A percentile compares a stretch with the other conserved stretches of the same genome.
Conservation (phyloP, 805 yeast genomes). For the Komagataella phaffii region DNA sequence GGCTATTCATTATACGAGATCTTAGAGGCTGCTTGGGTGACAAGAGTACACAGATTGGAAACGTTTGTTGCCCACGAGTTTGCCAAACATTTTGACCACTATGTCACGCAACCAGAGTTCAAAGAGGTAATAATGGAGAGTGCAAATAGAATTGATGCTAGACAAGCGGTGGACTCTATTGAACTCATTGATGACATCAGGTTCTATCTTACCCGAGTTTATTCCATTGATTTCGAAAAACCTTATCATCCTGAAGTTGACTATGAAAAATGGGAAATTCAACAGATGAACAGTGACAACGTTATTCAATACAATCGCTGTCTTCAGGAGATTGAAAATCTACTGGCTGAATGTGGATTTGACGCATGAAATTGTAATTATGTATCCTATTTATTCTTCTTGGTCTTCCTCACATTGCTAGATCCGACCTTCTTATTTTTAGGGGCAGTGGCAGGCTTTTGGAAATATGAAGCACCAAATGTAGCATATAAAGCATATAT, state of each 20-base stretch:
- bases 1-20: constrained; percentile 34
- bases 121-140: constrained; percentile 21
- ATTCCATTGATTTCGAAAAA: constrained; percentile 15
- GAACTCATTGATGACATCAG: constrained; percentile 71
- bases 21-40: constrained; percentile 54
- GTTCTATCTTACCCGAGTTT: constrained; percentile 36
- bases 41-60: constrained; percentile 52
- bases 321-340: constrained; percentile 22
- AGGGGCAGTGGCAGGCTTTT: constrained; percentile 20
- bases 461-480: constrained; percentile 33
- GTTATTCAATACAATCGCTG: constrained; percentile 23
- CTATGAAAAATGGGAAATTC: constrained; percentile 2
- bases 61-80: constrained; percentile 44
- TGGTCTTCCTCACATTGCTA: constrained; percentile 14
- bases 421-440: constrained; percentile 6
- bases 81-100: constrained; percentile 32
- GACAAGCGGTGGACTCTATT: constrained; percentile 70
- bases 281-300: constrained; percentile 10
- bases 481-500: constrained; percentile 32
- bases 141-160: constrained; percentile 36
- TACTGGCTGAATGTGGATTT: constrained; percentile 23
- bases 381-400: constrained; percentile 12
- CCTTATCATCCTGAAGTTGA: constrained; percentile 3
- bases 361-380: constrained; percentile 20
- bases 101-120: constrained; percentile 23